These are phyloP conservation scores for Naumovozyma baii DNA, from an alignment of 805 yeast genomes.

Conservation along the genomic window DNA sequence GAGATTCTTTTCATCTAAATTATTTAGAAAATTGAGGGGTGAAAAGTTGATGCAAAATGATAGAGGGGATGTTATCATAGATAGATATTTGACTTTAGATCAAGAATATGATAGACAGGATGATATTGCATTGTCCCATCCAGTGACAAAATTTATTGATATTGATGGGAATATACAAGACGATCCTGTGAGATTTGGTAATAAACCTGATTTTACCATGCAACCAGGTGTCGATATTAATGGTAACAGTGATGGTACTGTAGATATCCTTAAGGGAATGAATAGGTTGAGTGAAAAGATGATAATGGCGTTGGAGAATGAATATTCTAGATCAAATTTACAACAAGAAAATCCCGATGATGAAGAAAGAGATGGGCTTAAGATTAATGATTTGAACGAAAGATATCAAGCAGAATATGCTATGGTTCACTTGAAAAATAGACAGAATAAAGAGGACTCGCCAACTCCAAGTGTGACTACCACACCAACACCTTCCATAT, in stretches of 20 bases:
- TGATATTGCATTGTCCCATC: constrained; percentile 34
- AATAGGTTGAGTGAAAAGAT: constrained; percentile 77
- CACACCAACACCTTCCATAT: neutral
- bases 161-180: constrained; percentile 74
- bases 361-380: constrained; percentile 37
- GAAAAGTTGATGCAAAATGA: constrained; percentile 69
- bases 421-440: constrained; percentile 32
- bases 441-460: constrained; percentile 1
- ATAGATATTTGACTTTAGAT: constrained; percentile 68
- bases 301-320: constrained; percentile 47
- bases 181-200: constrained; percentile 66
- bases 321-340: constrained; percentile 31
- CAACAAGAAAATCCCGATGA: constrained; percentile 31
- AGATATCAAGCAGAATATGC: constrained; percentile 42
- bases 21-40: constrained; percentile 82
- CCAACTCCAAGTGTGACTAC: neutral
- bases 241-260: constrained; percentile 52
- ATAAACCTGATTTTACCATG: constrained; percentile 87
- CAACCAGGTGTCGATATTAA: constrained; percentile 39
- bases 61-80: constrained; percentile 76
- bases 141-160: constrained; percentile 65
- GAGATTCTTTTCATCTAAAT: constrained; percentile 80
- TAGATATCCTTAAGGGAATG: constrained; percentile 76
- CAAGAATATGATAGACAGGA: constrained; percentile 45
- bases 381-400: constrained; percentile 44